A percentile compares a stretch with the other conserved stretches of the same genome.
Evolutionary conservation across 371 early-diverging fungal genomes (phyloP).

Genomic region (Mortierella sp.): DNA sequence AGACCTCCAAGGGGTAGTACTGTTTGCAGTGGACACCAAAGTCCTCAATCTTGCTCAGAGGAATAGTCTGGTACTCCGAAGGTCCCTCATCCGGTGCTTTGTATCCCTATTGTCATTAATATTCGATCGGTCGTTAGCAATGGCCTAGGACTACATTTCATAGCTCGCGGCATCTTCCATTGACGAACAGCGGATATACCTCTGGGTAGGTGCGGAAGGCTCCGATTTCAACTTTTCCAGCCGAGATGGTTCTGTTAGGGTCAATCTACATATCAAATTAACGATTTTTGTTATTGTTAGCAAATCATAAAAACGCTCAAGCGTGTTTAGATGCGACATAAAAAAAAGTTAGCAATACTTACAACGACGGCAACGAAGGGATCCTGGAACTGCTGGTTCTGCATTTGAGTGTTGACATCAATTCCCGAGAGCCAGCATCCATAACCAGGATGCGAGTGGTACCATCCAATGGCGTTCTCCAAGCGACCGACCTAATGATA

Average conservation of each 20-base stretch:
- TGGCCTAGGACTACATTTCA: neutral
- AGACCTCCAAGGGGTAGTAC: slow-evolving; percentile 94
- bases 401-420: slow-evolving; percentile 96
- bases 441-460: slow-evolving; percentile 98
- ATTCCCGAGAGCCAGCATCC: slow-evolving; percentile 99
- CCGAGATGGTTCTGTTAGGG: slow-evolving; percentile 96
- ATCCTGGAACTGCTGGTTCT: slow-evolving; percentile 96
- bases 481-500: slow-evolving; percentile 83
- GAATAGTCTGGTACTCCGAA: slow-evolving; percentile 88
- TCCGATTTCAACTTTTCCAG: slow-evolving; percentile 97
- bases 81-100: slow-evolving; percentile 81
- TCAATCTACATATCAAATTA: slow-evolving; percentile 77
- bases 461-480: slow-evolving; percentile 98
- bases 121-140: neutral
- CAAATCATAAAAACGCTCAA: too few relatives aligned
- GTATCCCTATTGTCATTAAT: slow-evolving; percentile 68
- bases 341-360: slow-evolving; percentile 37
- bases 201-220: slow-evolving; percentile 97
- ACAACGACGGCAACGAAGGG: slow-evolving; percentile 97
- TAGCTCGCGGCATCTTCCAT: neutral
- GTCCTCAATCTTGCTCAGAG: slow-evolving; percentile 96
- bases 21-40: slow-evolving; percentile 96
- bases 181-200: slow-evolving; percentile 55
- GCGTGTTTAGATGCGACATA: neutral
- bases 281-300: neutral